phyloP scores from a whole-genome alignment of 2,329 filamentous ascomycete species.

The Botrytis porri region DNA sequence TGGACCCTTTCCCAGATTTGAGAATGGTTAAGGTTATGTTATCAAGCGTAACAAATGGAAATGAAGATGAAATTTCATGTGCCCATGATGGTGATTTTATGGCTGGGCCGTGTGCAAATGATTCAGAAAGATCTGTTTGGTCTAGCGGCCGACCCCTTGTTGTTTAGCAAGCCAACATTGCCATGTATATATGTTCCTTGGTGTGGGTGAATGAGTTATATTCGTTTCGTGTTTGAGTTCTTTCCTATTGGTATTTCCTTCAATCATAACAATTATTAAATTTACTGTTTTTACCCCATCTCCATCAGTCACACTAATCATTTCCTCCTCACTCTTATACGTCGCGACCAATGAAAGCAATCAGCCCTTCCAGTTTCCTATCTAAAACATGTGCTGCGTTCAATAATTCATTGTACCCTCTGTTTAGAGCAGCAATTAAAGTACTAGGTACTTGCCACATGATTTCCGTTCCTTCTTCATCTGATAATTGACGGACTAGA shows the following conservation, averaged over 20 bases:
- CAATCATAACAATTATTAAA: too few relatives aligned
- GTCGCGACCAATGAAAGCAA: constrained; percentile 14
- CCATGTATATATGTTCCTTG: background rate
- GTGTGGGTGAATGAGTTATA: background rate
- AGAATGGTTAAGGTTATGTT: background rate
- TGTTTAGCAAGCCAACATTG: background rate
- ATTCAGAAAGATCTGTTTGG: background rate
- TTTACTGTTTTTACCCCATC: too few relatives aligned
- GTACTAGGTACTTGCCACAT: constrained; percentile 27
- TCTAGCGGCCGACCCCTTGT: background rate
- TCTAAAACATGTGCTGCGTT: constrained; percentile 25
- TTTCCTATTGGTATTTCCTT: background rate
- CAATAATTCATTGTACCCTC: constrained; percentile 18
- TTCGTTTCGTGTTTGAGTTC: background rate
- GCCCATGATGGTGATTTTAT: background rate
- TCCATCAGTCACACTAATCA: background rate
- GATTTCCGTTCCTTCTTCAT: constrained; percentile 24
- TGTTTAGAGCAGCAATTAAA: constrained; percentile 23
- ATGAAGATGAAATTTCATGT: constrained; percentile 7
- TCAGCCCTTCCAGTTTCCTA: constrained; percentile 24
- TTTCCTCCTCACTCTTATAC: background rate
- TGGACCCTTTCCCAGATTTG: background rate
- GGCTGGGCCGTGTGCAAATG: background rate
- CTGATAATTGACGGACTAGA: constrained; percentile 24
- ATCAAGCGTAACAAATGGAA: constrained; percentile 8